Percentiles rank a stretch among this genome's conserved stretches.
Conservation (phyloP, 2,329 filamentous ascomycete genomes). For the Ascosphaera apis region DNA sequence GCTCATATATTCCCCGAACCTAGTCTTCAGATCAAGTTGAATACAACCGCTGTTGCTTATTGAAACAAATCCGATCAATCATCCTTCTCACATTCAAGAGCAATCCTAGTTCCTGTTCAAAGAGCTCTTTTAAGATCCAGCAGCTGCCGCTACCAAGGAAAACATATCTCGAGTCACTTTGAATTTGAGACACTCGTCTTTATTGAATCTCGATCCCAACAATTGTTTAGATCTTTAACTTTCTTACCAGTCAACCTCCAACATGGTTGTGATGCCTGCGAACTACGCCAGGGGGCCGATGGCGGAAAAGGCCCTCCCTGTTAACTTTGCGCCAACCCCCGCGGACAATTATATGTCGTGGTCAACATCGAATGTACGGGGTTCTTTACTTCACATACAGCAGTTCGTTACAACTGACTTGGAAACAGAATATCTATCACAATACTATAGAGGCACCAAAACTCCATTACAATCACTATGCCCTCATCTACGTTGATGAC, state of each 20-base stretch:
- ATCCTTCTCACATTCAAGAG: too few species aligned
- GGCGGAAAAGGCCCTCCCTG: background rate
- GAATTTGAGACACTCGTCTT: background rate
- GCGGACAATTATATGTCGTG: background rate
- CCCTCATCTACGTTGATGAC: slow-evolving; percentile 4
- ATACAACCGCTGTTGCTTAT: background rate
- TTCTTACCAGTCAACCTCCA: background rate
- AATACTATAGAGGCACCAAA: background rate
- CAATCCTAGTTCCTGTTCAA: too few species aligned
- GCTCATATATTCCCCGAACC: background rate
- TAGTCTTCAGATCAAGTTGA: background rate
- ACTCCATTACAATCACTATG: slow-evolving; percentile 3
- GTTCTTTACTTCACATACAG: background rate
- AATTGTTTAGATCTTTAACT: background rate
- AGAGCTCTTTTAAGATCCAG: background rate
- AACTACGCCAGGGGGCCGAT: background rate
- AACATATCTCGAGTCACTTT: background rate
- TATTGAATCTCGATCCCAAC: background rate
- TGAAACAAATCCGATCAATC: background rate
- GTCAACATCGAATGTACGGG: background rate
- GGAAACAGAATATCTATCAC: background rate
- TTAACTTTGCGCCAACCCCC: background rate
- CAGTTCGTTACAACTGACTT: background rate
- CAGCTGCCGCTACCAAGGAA: background rate
- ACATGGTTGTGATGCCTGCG: background rate